Percentiles rank a stretch among this genome's conserved stretches.
Conservation (phyloP, 495 filamentous ascomycete genomes). For the Daldinia loculata region DNA sequence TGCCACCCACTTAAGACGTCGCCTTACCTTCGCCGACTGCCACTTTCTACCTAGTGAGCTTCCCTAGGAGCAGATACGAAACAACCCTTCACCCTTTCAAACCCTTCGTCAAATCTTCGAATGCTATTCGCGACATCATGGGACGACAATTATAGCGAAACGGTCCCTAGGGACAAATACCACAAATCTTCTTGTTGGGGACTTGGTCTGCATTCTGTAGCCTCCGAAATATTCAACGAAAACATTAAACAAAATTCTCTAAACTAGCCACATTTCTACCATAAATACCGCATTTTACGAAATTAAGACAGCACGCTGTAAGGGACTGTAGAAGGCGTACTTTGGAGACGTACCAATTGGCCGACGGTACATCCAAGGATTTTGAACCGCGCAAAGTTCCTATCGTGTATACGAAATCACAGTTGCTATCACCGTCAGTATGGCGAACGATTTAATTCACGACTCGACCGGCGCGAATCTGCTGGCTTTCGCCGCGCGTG, state of each 20-base stretch:
- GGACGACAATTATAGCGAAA: slow-evolving; percentile 62
- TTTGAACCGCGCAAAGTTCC: slow-evolving; percentile 10
- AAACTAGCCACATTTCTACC: slow-evolving; percentile 6
- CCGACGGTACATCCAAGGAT: slow-evolving; percentile 5
- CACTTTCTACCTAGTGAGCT: slow-evolving; percentile 17
- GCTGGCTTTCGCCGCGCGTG: slow-evolving; percentile 54
- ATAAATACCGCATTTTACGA: slow-evolving; percentile 5
- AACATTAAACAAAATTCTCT: slow-evolving; percentile 8
- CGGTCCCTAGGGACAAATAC: slow-evolving; percentile 64
- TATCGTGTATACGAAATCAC: slow-evolving; percentile 14
- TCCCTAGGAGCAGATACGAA: slow-evolving; percentile 1
- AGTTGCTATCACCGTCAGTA: slow-evolving; percentile 32
- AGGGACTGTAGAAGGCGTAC: slow-evolving; percentile 6
- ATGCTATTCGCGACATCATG: slow-evolving; percentile 48
- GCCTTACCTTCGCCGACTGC: slow-evolving; percentile 15
- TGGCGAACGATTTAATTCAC: slow-evolving; percentile 52
- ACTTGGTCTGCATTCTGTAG: slow-evolving; percentile 41
- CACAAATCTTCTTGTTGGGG: slow-evolving; percentile 45
- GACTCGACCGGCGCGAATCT: slow-evolving; percentile 52
- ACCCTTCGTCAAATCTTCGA: slow-evolving; percentile 2
- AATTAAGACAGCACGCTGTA: slow-evolving; percentile 24
- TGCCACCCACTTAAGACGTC: slow-evolving; percentile 24
- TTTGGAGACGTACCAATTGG: slow-evolving; percentile 11
- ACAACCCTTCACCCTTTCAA: slow-evolving; percentile 6
- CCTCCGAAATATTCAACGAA: slow-evolving; percentile 19